Base-by-base conservation (phyloP, 192 early-diverging fungal species). In the Gigaspora rosea region DNA sequence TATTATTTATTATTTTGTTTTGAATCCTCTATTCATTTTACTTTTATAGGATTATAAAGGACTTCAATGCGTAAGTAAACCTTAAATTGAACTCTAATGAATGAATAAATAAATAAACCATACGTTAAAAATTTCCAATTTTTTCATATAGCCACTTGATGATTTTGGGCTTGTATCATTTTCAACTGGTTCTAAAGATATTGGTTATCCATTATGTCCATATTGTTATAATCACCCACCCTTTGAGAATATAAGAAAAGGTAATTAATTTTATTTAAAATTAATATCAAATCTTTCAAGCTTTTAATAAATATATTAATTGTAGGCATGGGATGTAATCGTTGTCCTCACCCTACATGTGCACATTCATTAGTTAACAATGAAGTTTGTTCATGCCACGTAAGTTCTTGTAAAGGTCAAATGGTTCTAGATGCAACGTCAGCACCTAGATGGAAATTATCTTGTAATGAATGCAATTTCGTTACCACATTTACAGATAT, bases 141-240 rank as follows among this genome's bases (percentile, higher is more conserved):
- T 75, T 35, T 46, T 13, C 20, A 59, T 56, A 15, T 56, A 82
- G 80, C 86, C 86, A 15, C 67, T 89, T 20, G 86, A 88, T 78
- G 82, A 81, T 58, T 88, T 88, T 74, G 87, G 90, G 67, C 68
- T 88, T 22, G 80, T 88, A 56, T 62, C 82, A 10, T 89, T 82
- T 54, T 85, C 86, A 36, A 88, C 85, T 47, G 86, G 86, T 16
- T 85, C 86, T 57, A 89, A 88, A 72, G 88, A 87, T 35, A 88
- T 79, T 15, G 88, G 88, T 3, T 88, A 80, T 63, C 83, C 83
- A 12, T 58, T 88, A 27, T 88, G 86, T 54, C 86, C 86, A 11
- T 76, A 80, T 46, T 88, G 86, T 54, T 88, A 89, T 77, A 89
- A 89, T 68, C 47, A 85, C 35, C 88, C 86, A 5, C 86, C 86